Base-by-base conservation (phyloP, 768 basidiomycete genomes). In the Suillus decipiens region DNA sequence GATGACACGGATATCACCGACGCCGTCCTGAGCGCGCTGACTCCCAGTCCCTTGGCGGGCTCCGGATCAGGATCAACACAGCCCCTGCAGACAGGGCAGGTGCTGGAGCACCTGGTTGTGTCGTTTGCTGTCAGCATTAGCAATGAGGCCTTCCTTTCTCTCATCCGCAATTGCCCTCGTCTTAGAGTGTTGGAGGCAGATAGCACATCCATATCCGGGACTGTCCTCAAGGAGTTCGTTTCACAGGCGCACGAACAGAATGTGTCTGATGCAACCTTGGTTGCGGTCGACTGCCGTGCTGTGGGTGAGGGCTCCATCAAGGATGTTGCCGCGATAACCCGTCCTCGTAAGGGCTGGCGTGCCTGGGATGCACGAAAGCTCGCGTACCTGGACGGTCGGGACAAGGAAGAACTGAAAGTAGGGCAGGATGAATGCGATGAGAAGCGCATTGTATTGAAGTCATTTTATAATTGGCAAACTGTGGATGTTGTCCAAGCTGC, bases 341-440 rank as follows among this genome's bases (percentile, higher is more conserved):
- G 93, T 11, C 89, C 91, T 15, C 80, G 92, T 45, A 76, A 78
- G 65, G 93, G 92, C 8, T 91, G 89, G 86, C 84, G 90, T 33
- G 79, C 84, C n/a, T 87, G 87, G 72, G 88, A 88, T 28, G 89
- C 90, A 48, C 83, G 87, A 63, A 86, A 83, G 72, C 79, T 94
- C 19, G 79, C 75, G 47, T 95, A 84, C 75, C 80, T 93, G 48
- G 93, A 95, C 73, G 85, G 77, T 61, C 76, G 85, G 67, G 92
- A 93, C 70, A 78, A 79, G 7, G 88, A 90, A 65, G 84, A 85
- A 42, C 75, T 90, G 62, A 86, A 84, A 73, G 75, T 86, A 10
- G 89, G 88, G 51, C 88, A 92, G 76, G 89, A 93, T 73, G 93
- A 95, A 73, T 92, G 92, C 70, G 92, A 94, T 66, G 81, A 83